Evolutionary conservation across 768 basidiomycete species (phyloP).

Genomic region (Pleurotus djamor): DNA sequence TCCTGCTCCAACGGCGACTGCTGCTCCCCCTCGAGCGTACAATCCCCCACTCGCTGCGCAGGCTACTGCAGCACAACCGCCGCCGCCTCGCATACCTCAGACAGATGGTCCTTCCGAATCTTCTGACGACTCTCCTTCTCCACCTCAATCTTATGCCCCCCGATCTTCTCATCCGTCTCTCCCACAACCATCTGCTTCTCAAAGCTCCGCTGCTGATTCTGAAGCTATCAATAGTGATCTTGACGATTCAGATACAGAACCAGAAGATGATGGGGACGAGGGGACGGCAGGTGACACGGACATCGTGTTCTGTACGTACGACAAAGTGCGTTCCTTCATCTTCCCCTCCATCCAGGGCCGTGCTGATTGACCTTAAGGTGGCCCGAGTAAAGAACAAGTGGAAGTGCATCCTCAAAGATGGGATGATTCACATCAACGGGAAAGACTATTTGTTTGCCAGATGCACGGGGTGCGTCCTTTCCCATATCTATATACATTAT

Average conservation of each 20-base stretch:
- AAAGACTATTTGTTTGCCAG: conserved; percentile 97
- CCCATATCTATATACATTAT: not conserved
- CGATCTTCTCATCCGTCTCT: conserved; percentile 72
- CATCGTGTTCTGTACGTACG: conserved; percentile 97
- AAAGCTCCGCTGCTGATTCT: conserved; percentile 43
- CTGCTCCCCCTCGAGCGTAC: not conserved
- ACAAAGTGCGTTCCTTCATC: conserved; percentile 66
- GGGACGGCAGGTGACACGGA: conserved; percentile 76
- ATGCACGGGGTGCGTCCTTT: conserved; percentile 80
- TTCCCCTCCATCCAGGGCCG: not conserved
- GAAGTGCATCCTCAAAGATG: conserved; percentile 98
- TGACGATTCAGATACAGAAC: conserved; percentile 91
- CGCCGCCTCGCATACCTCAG: conserved; percentile 60
- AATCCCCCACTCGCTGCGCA: not conserved
- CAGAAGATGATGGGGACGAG: conserved; percentile 81
- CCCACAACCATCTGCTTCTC: conserved; percentile 52
- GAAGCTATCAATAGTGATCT: conserved; percentile 97
- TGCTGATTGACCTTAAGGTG: conserved; percentile 51
- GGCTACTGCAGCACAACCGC: conserved; percentile 18
- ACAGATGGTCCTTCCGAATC: conserved; percentile 80
- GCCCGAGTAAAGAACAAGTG: conserved; percentile 99
- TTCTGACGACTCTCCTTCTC: conserved; percentile 63
- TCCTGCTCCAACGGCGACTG: not conserved
- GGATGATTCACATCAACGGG: conserved; percentile 96
- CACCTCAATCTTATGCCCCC: conserved; percentile 71